phyloP scores from a whole-genome alignment of 2,329 filamentous ascomycete genomes.

The Albifimbria verrucaria region DNA sequence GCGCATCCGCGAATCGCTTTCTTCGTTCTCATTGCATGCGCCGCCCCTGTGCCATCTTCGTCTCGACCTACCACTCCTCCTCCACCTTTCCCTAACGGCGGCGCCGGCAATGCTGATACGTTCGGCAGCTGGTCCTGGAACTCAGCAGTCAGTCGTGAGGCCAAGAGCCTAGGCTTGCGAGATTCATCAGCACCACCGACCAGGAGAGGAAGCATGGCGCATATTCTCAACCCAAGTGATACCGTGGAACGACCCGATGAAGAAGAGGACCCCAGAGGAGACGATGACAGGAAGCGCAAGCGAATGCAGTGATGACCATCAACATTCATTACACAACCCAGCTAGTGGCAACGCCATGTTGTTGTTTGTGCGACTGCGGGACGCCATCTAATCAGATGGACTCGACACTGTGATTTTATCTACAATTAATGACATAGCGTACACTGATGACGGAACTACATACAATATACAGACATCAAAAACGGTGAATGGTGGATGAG shows the following conservation, averaged over 20 bases:
- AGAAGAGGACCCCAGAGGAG: slow-evolving; percentile 51
- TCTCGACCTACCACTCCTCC: slow-evolving; percentile 53
- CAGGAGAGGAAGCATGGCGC: slow-evolving; percentile 58
- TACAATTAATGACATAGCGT: not conserved
- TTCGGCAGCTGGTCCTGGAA: slow-evolving; percentile 58
- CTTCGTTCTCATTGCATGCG: slow-evolving; percentile 48
- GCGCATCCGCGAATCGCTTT: slow-evolving; percentile 54
- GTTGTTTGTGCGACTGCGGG: too few relatives aligned
- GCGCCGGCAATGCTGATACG: slow-evolving; percentile 33
- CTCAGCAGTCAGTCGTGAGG: slow-evolving; percentile 44
- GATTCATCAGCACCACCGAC: slow-evolving; percentile 57
- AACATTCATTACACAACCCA: not conserved
- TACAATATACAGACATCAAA: not conserved
- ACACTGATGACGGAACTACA: not conserved
- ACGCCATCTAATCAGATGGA: too few relatives aligned
- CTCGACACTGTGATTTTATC: not conserved
- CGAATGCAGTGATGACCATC: slow-evolving; percentile 49
- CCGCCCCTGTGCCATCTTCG: slow-evolving; percentile 43
- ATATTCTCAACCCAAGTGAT: slow-evolving; percentile 60
- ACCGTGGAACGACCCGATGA: slow-evolving; percentile 54
- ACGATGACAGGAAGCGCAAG: slow-evolving; percentile 61
- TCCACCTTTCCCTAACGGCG: slow-evolving; percentile 45
- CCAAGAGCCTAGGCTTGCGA: slow-evolving; percentile 47
- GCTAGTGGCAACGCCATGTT: too few relatives aligned
- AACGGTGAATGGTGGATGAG: not conserved